A percentile compares a stretch with the other conserved stretches of the same genome.
These are phyloP conservation scores for Murraya paniculata DNA, from an alignment of 345 rosid species.

Conservation along the genomic window DNA sequence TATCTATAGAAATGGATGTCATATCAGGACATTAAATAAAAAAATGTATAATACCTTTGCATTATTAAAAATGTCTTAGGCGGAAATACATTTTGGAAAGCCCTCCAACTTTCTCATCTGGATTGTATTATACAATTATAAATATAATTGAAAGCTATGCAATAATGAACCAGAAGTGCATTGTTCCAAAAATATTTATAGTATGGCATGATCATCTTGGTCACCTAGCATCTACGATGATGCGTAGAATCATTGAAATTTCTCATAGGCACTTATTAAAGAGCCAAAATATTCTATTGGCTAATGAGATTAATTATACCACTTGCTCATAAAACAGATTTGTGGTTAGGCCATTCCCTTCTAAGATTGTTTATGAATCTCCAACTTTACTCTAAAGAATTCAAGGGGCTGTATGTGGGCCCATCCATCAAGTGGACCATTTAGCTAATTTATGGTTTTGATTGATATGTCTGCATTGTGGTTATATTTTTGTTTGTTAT, in stretches of 20 bases:
- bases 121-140: neutral
- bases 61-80: no score
- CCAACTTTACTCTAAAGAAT: neutral
- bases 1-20: neutral
- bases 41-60: no score
- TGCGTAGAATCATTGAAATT: neutral
- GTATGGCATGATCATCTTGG: neutral
- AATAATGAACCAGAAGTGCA: neutral
- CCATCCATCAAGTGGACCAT: constrained; percentile 3
- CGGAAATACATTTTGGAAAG: neutral
- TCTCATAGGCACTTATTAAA: neutral
- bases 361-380: constrained; percentile 4
- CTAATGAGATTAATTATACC: neutral
- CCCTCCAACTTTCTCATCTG: neutral
- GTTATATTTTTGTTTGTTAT: constrained; percentile 16
- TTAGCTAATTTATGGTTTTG: constrained; percentile 10
- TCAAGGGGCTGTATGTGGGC: neutral
- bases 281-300: no score
- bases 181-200: neutral
- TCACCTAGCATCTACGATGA: neutral
- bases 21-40: neutral
- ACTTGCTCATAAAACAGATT: constrained; percentile 16
- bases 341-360: neutral
- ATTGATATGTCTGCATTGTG: neutral
- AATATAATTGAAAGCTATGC: neutral